phyloP scores from a whole-genome alignment of 2,329 filamentous ascomycete genomes.

The Fusarium sp. region DNA sequence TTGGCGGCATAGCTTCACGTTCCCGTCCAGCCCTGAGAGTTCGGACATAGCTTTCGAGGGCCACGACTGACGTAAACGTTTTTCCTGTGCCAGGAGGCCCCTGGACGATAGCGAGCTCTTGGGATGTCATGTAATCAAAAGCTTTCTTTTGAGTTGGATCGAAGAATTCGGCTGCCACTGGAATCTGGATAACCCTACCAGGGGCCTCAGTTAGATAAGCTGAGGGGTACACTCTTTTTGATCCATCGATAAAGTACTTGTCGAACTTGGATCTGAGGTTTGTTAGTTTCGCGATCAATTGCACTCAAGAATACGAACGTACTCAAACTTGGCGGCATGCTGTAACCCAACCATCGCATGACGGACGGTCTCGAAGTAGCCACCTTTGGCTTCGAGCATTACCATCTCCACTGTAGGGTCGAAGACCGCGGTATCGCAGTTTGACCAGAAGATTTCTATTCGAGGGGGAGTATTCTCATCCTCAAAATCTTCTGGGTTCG shows the following conservation, averaged over 20 bases:
- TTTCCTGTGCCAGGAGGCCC: conserved; percentile 84
- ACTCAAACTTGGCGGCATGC: conserved; percentile 66
- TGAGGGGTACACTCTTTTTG: conserved; percentile 52
- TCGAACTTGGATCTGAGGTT: conserved; percentile 68
- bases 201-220: conserved; percentile 47
- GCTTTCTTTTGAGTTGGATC: conserved; percentile 80
- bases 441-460: conserved; percentile 81
- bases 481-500: conserved; percentile 55
- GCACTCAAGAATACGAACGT: conserved; percentile 50
- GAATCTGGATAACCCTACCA: background rate
- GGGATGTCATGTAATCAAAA: conserved; percentile 77
- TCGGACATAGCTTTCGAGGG: conserved; percentile 64
- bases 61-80: conserved; percentile 82
- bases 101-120: conserved; percentile 81
- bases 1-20: conserved; percentile 58
- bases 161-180: conserved; percentile 57
- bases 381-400: conserved; percentile 81
- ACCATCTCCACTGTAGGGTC: conserved; percentile 78
- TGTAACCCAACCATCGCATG: conserved; percentile 82
- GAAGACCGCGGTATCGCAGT: conserved; percentile 69
- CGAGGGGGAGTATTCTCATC: conserved; percentile 65
- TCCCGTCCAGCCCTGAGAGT: conserved; percentile 64
- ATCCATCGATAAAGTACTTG: conserved; percentile 69
- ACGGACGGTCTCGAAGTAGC: conserved; percentile 83
- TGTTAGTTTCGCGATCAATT: conserved; percentile 3